Percentiles rank a stretch among this genome's conserved stretches.
Evolutionary conservation across 2,329 filamentous ascomycete species (phyloP).

Genomic region (Colletotrichum acutatum): DNA sequence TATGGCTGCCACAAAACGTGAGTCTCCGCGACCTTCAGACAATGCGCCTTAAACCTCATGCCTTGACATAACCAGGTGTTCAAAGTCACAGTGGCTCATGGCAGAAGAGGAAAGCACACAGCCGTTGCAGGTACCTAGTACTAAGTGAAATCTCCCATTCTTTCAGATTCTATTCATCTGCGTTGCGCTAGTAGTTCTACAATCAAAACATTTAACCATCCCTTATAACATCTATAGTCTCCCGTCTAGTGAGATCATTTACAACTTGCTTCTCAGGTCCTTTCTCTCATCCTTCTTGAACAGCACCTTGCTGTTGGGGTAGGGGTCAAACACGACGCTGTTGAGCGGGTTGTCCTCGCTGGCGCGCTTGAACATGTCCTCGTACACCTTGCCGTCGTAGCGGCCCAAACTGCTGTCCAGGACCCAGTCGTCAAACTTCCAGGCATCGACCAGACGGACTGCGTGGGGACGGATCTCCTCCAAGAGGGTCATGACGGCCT

Average conservation of each 20-base stretch:
- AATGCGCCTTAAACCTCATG: no score
- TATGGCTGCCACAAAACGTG: no score
- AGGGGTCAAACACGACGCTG: conserved; percentile 76
- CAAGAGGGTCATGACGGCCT: conserved; percentile 83
- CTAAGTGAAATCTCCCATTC: neutral
- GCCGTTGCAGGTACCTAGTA: no score
- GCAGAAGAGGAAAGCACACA: no score
- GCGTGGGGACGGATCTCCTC: conserved; percentile 80
- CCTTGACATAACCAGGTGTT: no score
- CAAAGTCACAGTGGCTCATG: no score
- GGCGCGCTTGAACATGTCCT: conserved; percentile 79
- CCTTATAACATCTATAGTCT: neutral
- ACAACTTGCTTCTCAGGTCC: conserved; percentile 60
- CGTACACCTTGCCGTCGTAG: conserved; percentile 80
- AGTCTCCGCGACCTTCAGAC: no score
- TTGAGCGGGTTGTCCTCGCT: conserved; percentile 80
- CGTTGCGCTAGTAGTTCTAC: conserved; percentile 1
- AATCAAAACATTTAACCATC: neutral
- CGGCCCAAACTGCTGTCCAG: conserved; percentile 77
- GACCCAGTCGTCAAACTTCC: conserved; percentile 84
- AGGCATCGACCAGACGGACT: conserved; percentile 76
- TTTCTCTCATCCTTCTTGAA: conserved; percentile 68
- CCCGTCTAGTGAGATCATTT: conserved; percentile 8
- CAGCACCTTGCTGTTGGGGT: conserved; percentile 70
- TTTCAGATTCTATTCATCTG: neutral